phyloP scores from a whole-genome alignment of 352 stramenopile species.

The Thraustochytrium aureum region DNA sequence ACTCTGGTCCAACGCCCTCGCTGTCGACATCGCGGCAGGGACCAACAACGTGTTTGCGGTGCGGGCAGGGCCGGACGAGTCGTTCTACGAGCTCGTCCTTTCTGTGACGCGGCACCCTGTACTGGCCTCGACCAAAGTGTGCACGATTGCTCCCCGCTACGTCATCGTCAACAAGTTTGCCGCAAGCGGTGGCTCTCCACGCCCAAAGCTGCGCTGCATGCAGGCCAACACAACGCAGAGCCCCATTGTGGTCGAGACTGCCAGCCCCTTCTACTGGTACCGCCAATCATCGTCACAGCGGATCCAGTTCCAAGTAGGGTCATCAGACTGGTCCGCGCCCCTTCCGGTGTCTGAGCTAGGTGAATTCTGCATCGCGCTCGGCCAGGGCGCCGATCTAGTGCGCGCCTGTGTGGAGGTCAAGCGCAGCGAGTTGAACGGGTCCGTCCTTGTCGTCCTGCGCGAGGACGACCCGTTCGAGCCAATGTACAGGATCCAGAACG shows the following conservation, averaged over 20 bases:
- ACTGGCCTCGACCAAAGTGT: constrained; percentile 15
- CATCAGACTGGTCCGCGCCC: constrained; percentile 16
- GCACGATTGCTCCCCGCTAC: constrained; percentile 34
- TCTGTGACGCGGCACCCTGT: constrained; percentile 4
- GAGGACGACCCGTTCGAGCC: constrained; percentile 16
- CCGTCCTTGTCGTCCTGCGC: constrained; percentile 18
- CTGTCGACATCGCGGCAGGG: constrained; percentile 13
- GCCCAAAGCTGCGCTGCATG: not conserved
- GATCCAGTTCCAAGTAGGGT: not conserved
- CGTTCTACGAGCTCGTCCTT: constrained; percentile 31
- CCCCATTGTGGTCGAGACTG: not conserved
- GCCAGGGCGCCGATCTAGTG: not conserved
- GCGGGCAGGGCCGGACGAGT: not conserved
- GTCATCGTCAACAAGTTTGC: constrained; percentile 21
- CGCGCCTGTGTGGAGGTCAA: constrained; percentile 24
- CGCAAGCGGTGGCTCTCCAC: not conserved
- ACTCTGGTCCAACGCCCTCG: too few relatives aligned
- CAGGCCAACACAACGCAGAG: constrained; percentile 27
- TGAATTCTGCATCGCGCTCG: constrained; percentile 23
- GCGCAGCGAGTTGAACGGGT: constrained; percentile 1
- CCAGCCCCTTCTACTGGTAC: constrained; percentile 21
- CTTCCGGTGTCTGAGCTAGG: constrained; percentile 11
- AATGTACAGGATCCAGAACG: constrained; percentile 47
- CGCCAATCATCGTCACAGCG: not conserved
- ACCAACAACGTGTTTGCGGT: constrained; percentile 44